These are phyloP conservation scores for Bombardia bombarda DNA, from an alignment of 495 filamentous ascomycete species.

Conservation along the genomic window DNA sequence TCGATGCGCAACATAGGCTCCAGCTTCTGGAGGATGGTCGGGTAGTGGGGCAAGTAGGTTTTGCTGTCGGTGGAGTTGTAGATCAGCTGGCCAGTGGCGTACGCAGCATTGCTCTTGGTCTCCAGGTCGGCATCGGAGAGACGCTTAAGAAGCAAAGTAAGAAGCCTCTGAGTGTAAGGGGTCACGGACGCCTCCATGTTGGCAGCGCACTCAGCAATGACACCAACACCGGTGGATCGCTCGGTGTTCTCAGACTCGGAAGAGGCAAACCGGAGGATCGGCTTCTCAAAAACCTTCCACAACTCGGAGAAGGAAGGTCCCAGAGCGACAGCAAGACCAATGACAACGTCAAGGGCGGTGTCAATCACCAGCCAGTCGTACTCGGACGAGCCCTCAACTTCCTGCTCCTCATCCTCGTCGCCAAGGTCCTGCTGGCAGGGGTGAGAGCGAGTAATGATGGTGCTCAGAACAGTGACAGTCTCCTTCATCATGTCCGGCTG, in stretches of 20 bases:
- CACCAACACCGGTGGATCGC: conserved; percentile 80
- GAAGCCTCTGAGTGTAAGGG: conserved; percentile 62
- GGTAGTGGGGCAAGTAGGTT: conserved; percentile 64
- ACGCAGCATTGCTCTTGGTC: conserved; percentile 91
- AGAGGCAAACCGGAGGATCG: conserved; percentile 76
- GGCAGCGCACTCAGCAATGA: conserved; percentile 84
- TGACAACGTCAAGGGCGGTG: conserved; percentile 82
- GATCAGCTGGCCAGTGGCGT: conserved; percentile 76
- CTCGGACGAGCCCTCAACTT: conserved; percentile 72
- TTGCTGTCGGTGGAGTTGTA: conserved; percentile 65
- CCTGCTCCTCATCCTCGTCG: conserved; percentile 63
- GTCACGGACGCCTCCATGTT: conserved; percentile 75
- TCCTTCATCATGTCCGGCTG: conserved; percentile 52
- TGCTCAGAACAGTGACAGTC: conserved; percentile 55
- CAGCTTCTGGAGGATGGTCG: conserved; percentile 68
- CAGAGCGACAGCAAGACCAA: conserved; percentile 72
- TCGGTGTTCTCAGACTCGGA: conserved; percentile 71
- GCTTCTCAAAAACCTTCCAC: conserved; percentile 91
- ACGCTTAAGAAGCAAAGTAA: conserved; percentile 79
- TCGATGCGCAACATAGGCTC: conserved; percentile 73
- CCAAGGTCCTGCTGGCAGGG: conserved; percentile 86
- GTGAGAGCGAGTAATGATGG: conserved; percentile 81
- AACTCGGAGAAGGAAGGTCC: conserved; percentile 74
- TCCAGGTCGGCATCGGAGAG: conserved; percentile 84
- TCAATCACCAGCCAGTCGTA: conserved; percentile 97